These are phyloP conservation scores for Peziza echinospora DNA, from an alignment of 495 filamentous ascomycete species.

Conservation along the genomic window DNA sequence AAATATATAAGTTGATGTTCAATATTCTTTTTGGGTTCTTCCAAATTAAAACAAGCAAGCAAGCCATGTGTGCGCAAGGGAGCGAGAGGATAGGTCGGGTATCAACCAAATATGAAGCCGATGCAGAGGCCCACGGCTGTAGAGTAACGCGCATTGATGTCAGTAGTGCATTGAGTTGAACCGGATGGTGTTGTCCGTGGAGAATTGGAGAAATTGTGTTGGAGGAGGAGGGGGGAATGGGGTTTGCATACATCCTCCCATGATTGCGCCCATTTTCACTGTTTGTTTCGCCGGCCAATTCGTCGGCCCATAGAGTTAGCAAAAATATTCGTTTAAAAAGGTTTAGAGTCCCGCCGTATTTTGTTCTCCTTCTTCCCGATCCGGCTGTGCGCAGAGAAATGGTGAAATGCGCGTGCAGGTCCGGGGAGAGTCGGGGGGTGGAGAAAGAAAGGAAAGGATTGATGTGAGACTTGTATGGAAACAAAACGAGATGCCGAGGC, in stretches of 20 bases:
- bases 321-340: too few relatives aligned
- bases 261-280: conserved; percentile 98
- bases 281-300: too few relatives aligned
- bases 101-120: conserved; percentile 85
- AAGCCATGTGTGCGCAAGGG: not conserved
- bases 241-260: conserved; percentile 59
- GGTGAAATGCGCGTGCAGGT: too few relatives aligned
- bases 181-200: not conserved
- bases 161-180: not conserved
- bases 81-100: not conserved
- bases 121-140: conserved; percentile 85
- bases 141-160: not conserved
- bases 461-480: too few relatives aligned
- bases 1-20: conserved; percentile 1
- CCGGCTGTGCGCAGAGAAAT: too few relatives aligned
- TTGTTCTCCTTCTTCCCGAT: too few relatives aligned
- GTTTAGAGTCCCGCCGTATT: too few relatives aligned
- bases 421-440: too few relatives aligned
- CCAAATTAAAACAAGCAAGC: not conserved
- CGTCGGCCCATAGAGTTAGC: too few relatives aligned
- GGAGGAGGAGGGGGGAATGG: not conserved
- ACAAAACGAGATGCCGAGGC: too few relatives aligned
- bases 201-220: not conserved
- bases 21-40: not conserved
- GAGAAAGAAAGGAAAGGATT: too few relatives aligned